Percentiles rank a stretch among this genome's conserved stretches.
Conservation (phyloP, 2,329 filamentous ascomycete genomes). For the Cadophora sp. region DNA sequence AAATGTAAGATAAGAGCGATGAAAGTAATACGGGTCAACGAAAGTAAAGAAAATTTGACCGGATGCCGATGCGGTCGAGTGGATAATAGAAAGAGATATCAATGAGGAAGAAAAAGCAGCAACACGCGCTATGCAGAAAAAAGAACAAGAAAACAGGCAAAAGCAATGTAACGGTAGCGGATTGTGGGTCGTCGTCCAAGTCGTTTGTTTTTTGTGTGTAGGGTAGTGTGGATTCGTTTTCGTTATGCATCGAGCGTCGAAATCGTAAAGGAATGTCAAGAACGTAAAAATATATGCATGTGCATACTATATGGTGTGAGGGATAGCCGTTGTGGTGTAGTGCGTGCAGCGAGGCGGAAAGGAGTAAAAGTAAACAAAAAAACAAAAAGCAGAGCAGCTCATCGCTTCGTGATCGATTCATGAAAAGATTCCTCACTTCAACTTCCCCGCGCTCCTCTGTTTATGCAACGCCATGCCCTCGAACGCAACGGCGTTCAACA, state of each 20-base stretch:
- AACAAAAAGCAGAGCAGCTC: background rate
- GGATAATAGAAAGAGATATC: background rate
- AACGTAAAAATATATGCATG: too few relatives aligned
- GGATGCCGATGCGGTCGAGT: too few relatives aligned
- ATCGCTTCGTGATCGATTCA: slow-evolving; percentile 10
- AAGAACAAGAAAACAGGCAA: background rate
- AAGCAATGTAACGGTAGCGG: background rate
- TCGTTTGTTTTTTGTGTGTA: background rate
- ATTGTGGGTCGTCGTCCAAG: slow-evolving; percentile 15
- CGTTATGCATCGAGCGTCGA: slow-evolving; percentile 18
- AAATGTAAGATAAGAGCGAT: background rate
- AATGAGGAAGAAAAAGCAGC: slow-evolving; percentile 7
- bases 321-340: background rate
- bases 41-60: background rate
- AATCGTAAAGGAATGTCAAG: slow-evolving; percentile 18
- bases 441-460: background rate
- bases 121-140: slow-evolving; percentile 3
- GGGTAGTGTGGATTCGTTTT: background rate
- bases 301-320: too few relatives aligned
- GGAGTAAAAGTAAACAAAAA: background rate
- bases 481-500: slow-evolving; percentile 32
- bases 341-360: background rate
- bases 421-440: background rate
- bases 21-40: background rate
- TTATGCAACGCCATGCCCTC: slow-evolving; percentile 30